Evolutionary conservation across 2,329 filamentous ascomycete genomes (phyloP).

Genomic region (Calonectria henricotiae): DNA sequence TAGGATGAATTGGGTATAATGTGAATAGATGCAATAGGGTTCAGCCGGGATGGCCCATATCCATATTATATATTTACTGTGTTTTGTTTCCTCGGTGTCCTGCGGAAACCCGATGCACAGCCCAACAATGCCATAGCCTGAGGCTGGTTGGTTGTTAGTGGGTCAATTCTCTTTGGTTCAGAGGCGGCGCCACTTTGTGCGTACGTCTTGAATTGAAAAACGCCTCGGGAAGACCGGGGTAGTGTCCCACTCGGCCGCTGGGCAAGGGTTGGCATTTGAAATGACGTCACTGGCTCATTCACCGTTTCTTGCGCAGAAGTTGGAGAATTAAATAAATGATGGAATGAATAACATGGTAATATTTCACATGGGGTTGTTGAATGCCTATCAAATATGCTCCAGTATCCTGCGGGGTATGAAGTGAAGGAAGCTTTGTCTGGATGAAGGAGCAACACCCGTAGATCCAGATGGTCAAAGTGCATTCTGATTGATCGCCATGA

Average conservation of each 20-base stretch:
- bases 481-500: no score
- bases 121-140: neutral
- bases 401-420: no score
- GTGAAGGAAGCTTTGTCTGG: no score
- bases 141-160: constrained; percentile 12
- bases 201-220: neutral
- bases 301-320: neutral
- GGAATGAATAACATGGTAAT: no score
- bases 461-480: no score
- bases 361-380: neutral
- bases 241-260: neutral
- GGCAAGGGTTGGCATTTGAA: neutral
- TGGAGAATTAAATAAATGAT: neutral
- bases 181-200: neutral
- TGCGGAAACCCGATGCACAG: neutral
- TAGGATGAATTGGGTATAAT: neutral
- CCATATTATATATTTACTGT: neutral
- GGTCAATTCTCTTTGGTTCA: constrained; percentile 17
- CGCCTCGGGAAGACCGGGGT: constrained; percentile 5
- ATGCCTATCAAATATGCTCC: neutral
- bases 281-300: constrained; percentile 5
- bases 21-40: neutral
- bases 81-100: neutral
- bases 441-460: no score
- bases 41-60: neutral